Conservation (phyloP, 495 filamentous ascomycete genomes). For the Parmelia sp. region DNA sequence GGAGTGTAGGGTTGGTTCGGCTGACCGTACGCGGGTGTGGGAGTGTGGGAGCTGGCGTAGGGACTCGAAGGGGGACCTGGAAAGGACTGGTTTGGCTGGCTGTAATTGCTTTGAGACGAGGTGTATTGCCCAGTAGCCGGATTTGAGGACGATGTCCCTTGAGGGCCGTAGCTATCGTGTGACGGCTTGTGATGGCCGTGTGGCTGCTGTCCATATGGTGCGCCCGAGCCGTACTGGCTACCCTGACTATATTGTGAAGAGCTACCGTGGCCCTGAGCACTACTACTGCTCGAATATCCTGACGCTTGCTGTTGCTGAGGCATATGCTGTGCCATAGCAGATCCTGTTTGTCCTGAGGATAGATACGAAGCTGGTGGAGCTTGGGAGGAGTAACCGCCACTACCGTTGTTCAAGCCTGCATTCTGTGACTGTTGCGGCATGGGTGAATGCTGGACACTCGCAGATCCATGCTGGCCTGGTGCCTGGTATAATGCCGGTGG, state of each 20-base stretch:
- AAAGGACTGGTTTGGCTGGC: constrained; percentile 18
- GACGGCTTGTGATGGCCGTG: constrained; percentile 10
- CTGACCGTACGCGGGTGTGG: constrained; percentile 13
- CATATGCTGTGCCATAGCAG: not conserved
- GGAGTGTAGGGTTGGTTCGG: constrained; percentile 16
- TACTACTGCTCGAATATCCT: not conserved
- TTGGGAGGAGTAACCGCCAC: constrained; percentile 5
- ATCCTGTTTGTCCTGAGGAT: not conserved
- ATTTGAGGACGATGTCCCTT: constrained; percentile 6
- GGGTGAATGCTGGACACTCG: not conserved
- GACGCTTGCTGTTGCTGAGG: not conserved
- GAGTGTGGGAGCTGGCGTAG: constrained; percentile 12
- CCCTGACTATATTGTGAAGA: constrained; percentile 6
- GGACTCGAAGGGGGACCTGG: constrained; percentile 5
- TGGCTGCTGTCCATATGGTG: constrained; percentile 10
- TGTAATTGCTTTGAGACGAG: constrained; percentile 7
- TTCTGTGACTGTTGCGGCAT: constrained; percentile 5
- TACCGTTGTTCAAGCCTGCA: not conserved
- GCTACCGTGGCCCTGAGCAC: not conserved
- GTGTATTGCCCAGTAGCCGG: constrained; percentile 7
- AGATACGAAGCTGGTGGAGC: constrained; percentile 1
- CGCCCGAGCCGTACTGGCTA: not conserved
- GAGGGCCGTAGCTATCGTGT: constrained; percentile 19
- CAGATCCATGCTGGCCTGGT: constrained; percentile 24
- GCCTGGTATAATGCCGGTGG: constrained; percentile 36